Base-by-base conservation (phyloP, 2,329 filamentous ascomycete genomes). In the Fusarium brevicatenulatum region DNA sequence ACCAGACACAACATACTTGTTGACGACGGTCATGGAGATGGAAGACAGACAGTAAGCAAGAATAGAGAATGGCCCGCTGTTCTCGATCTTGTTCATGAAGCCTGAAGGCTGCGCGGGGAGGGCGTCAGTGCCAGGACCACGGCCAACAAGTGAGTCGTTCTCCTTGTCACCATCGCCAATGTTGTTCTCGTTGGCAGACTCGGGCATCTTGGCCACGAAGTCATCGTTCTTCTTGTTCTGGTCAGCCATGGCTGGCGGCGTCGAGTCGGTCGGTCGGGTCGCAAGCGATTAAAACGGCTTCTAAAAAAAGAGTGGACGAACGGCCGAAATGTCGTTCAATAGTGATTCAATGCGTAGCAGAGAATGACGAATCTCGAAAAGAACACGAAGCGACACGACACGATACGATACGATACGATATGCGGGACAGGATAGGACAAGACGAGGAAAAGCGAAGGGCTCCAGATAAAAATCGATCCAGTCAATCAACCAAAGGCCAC, bases 1-100 rank as follows among this genome's bases (percentile, higher is more conserved):
- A 68, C 96, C 96, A 19, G 94, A 98, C 46, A 99, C 90, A 72
- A 98, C 95, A 82, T 97, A 99, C 88, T 99, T 99, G 86, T 99
- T 99, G 82, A 97, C 96, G n/a, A 98, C 93, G 11, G 96, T 99
- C 96, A 99, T 99, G 83, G 95, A 89, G 80, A 99, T 99, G 23
- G 95, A 98, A 60, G 95, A 93, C 78, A 93, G 87, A 83, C 96
- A 99, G 87, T 99, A 99, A 60, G 93, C 90, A 73, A 97, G 81
- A 76, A 99, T 93, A 28, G 95, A 95, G 55, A 96, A 82, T 54
- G 90, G 86, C 15, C 94, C 93, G 83, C 91, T 96, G 84, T 95
- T 93, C 79, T 91, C 89, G 71, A 94, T 81, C 78, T 85, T 84
- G 63, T 67, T 67, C 56, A 69, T 65, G 63, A 74, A 74, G 15